Evolutionary conservation across 495 filamentous ascomycete species (phyloP).

Genomic region (Geoglossum glabrum): DNA sequence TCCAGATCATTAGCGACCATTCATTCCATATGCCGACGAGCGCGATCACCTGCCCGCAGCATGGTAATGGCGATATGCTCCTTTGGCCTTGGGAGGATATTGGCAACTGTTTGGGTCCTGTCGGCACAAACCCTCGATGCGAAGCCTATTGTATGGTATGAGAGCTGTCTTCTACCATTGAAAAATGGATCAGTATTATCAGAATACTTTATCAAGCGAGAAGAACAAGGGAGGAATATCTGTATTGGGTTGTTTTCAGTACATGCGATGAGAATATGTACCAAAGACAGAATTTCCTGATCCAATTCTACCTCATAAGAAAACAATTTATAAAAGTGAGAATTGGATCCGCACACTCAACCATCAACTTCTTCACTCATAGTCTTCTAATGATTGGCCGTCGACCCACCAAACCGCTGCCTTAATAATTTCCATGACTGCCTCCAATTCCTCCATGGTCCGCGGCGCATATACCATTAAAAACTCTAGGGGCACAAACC

Average conservation of each 20-base stretch:
- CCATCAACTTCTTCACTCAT: not conserved
- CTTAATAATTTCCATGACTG: conserved; percentile 48
- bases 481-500: conserved; percentile 46
- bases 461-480: conserved; percentile 72
- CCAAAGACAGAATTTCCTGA: not conserved
- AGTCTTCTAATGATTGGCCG: conserved; percentile 9
- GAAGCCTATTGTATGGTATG: too few relatives aligned
- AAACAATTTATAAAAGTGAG: too few relatives aligned
- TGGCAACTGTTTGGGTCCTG: too few relatives aligned
- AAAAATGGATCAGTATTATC: too few relatives aligned
- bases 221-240: not conserved
- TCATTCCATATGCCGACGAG: too few relatives aligned
- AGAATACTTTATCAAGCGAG: too few relatives aligned
- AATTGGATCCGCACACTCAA: not conserved
- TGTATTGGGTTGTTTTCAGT: not conserved
- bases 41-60: too few relatives aligned
- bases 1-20: too few relatives aligned
- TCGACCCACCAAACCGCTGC: conserved; percentile 51
- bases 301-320: not conserved
- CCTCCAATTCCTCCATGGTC: conserved; percentile 41
- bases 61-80: too few relatives aligned
- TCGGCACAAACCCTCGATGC: too few relatives aligned
- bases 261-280: not conserved
- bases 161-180: too few relatives aligned
- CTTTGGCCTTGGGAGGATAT: too few relatives aligned